Evolutionary conservation across 371 early-diverging fungal species (phyloP).

Genomic region (Rhizopus delemar): DNA sequence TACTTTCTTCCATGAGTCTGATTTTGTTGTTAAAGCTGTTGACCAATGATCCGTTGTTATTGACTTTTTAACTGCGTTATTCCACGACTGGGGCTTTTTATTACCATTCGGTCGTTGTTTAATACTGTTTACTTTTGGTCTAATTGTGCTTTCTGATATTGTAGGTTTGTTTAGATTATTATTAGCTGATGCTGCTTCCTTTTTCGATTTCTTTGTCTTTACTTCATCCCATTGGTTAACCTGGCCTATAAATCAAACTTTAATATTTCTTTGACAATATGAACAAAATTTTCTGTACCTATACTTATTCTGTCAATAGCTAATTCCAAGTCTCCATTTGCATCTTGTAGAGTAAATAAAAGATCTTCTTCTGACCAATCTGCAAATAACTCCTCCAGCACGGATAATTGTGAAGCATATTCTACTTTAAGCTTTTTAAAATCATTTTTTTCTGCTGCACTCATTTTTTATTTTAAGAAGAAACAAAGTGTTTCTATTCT

Average conservation of each 20-base stretch:
- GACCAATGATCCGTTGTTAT: background rate
- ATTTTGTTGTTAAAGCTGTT: background rate
- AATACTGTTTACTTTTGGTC: background rate
- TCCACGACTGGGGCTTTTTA: background rate
- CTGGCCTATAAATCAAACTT: slow-evolving; percentile 58
- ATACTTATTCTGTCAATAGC: slow-evolving; percentile 83
- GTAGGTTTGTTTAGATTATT: slow-evolving; percentile 9
- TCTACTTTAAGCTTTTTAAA: slow-evolving; percentile 65
- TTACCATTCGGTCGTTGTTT: background rate
- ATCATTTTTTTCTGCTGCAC: slow-evolving; percentile 46
- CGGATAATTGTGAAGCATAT: slow-evolving; percentile 67
- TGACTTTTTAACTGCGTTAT: background rate
- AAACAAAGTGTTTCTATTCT: too few relatives aligned
- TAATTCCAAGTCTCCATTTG: slow-evolving; percentile 80
- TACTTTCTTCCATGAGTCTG: background rate
- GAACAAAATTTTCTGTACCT: slow-evolving; percentile 58
- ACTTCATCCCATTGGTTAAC: slow-evolving; percentile 91
- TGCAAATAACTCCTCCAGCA: slow-evolving; percentile 81
- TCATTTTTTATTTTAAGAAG: slow-evolving; percentile 7
- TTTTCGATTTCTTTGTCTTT: slow-evolving; percentile 73
- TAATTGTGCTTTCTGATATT: background rate
- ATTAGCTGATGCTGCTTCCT: slow-evolving; percentile 39
- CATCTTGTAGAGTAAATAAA: slow-evolving; percentile 81
- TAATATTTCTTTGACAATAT: slow-evolving; percentile 1
- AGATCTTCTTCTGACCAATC: slow-evolving; percentile 93